Percentiles rank a stretch among this genome's conserved stretches.
These are phyloP conservation scores for Bipolaris bicolor DNA, from an alignment of 2,329 filamentous ascomycete genomes.

Conservation along the genomic window DNA sequence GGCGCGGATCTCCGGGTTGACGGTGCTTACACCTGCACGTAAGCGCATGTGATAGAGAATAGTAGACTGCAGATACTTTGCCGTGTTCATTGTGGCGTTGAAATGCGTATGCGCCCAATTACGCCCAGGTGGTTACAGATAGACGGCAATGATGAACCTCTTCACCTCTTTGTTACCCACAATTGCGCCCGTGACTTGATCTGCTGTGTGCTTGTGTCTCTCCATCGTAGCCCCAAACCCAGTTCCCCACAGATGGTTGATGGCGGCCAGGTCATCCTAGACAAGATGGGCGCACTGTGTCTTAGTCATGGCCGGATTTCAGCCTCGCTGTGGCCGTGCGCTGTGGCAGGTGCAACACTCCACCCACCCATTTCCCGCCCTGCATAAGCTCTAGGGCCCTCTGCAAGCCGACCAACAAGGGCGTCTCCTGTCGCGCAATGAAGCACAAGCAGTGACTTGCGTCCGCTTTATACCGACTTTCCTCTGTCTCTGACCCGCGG, in stretches of 20 bases:
- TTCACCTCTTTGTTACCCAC: not conserved
- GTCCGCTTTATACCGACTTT: conserved; percentile 20
- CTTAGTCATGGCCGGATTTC: conserved; percentile 16
- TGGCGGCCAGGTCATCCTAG: not conserved
- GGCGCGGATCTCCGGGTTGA: conserved; percentile 82
- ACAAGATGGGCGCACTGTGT: not conserved
- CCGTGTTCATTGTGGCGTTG: not conserved
- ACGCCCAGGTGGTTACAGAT: not conserved
- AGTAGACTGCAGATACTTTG: not conserved
- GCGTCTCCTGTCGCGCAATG: conserved; percentile 35
- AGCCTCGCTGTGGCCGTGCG: conserved; percentile 19
- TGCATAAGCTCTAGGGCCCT: conserved; percentile 20
- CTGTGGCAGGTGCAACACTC: conserved; percentile 16
- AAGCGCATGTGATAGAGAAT: not conserved
- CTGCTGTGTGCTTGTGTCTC: not conserved
- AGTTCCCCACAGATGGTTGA: not conserved
- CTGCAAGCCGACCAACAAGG: conserved; percentile 23
- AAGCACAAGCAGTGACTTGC: conserved; percentile 21
- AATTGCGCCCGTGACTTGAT: too few relatives aligned
- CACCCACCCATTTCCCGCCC: conserved; percentile 14
- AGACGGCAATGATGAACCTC: not conserved
- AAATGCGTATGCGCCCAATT: not conserved
- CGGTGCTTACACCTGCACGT: conserved; percentile 86
- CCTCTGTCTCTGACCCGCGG: conserved; percentile 15
- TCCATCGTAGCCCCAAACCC: not conserved